phyloP scores from a whole-genome alignment of 371 early-diverging fungal species.

The Actinomortierella ambigua region DNA sequence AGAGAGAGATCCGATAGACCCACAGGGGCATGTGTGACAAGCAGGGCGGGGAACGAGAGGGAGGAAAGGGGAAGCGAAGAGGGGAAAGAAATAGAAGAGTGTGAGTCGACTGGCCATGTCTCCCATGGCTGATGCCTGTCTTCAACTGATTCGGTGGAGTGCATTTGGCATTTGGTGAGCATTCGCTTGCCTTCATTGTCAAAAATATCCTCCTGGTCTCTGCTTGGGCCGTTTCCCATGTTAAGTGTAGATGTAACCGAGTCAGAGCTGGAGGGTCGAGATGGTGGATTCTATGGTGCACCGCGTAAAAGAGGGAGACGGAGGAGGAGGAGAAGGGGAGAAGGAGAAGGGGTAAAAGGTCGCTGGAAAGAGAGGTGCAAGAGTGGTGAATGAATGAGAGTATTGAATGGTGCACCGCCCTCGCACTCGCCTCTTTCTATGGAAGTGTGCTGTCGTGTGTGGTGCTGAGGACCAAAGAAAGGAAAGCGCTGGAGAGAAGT shows the following conservation, averaged over 20 bases:
- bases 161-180: background rate
- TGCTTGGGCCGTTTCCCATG: slow-evolving; percentile 40
- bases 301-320: background rate
- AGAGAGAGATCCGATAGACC: background rate
- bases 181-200: slow-evolving; percentile 42
- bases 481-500: background rate
- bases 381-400: background rate
- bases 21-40: background rate
- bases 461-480: too few relatives aligned
- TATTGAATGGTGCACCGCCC: too few relatives aligned
- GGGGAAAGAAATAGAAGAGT: background rate
- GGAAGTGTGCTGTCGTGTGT: too few relatives aligned
- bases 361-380: background rate
- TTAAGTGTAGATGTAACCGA: background rate
- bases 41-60: background rate
- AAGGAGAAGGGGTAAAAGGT: background rate
- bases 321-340: slow-evolving; percentile 2
- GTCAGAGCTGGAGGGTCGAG: background rate
- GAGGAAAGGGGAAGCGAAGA: background rate
- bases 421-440: too few relatives aligned
- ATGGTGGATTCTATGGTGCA: background rate
- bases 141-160: too few relatives aligned
- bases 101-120: background rate
- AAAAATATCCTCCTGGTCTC: slow-evolving; percentile 42
- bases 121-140: too few relatives aligned